phyloP scores from a whole-genome alignment of 1,284 basidiomycete species.

The Pyrrhoderma noxium region DNA sequence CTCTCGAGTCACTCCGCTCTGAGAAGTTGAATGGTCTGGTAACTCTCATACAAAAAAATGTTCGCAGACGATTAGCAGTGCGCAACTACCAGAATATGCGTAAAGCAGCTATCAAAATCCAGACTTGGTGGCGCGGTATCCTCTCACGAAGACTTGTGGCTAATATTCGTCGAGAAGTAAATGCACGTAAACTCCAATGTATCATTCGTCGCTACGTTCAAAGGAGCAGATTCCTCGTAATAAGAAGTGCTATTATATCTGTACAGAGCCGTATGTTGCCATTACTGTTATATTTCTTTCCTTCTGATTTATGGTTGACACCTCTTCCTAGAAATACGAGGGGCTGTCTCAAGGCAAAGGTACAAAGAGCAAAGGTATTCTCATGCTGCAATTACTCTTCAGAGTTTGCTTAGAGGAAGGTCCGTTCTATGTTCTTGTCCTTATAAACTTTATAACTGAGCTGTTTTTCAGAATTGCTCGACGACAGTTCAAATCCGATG shows the following conservation, averaged over 20 bases:
- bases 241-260: conserved; percentile 57
- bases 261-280: conserved; percentile 89
- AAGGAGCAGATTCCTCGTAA: conserved; percentile 61
- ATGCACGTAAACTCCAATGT: conserved; percentile 75
- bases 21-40: conserved; percentile 86
- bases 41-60: conserved; percentile 96
- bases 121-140: conserved; percentile 91
- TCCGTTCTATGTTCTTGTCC: conserved; percentile 27
- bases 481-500: conserved; percentile 54
- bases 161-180: conserved; percentile 63
- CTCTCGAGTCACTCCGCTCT: conserved; percentile 85
- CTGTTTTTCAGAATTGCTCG: conserved; percentile 55
- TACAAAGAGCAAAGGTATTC: conserved; percentile 57
- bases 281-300: background rate
- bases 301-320: conserved; percentile 13
- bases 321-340: conserved; percentile 63
- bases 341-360: conserved; percentile 63
- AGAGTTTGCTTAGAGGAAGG: conserved; percentile 85
- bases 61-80: conserved; percentile 78
- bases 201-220: conserved; percentile 69
- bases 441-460: background rate
- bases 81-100: conserved; percentile 76
- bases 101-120: conserved; percentile 73
- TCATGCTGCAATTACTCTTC: conserved; percentile 69
- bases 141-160: conserved; percentile 70